phyloP scores from a whole-genome alignment of 1,284 basidiomycete species.

The Trichosporon ovoides region DNA sequence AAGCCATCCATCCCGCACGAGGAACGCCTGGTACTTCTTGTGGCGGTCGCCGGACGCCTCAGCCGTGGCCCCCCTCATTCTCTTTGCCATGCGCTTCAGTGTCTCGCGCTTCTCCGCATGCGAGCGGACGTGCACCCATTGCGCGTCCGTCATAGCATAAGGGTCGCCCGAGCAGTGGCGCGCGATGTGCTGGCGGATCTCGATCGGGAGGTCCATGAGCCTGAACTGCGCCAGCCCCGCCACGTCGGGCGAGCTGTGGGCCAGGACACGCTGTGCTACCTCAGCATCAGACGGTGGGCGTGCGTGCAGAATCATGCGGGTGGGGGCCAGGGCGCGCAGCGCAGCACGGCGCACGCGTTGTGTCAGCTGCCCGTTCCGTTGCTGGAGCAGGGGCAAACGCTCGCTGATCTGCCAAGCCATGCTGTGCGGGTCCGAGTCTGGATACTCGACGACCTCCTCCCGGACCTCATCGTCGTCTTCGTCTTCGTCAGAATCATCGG shows the following conservation, averaged over 20 bases:
- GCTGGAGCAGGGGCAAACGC: conserved; percentile 30
- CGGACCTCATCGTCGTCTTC: conserved; percentile 3
- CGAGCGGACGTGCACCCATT: conserved; percentile 30
- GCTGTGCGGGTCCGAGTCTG: conserved; percentile 8
- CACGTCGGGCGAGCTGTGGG: background rate
- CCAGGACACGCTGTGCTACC: conserved; percentile 24
- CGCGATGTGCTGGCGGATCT: conserved; percentile 35
- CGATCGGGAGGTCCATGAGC: conserved; percentile 38
- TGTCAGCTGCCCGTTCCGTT: conserved; percentile 36
- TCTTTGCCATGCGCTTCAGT: conserved; percentile 13
- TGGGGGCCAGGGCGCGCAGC: conserved; percentile 21
- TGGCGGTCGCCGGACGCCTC: conserved; percentile 15
- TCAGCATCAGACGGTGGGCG: conserved; percentile 18
- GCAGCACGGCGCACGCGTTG: conserved; percentile 29
- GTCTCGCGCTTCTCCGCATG: conserved; percentile 27
- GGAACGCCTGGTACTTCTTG: conserved; percentile 16
- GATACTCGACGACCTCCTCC: background rate
- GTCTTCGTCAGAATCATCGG: background rate
- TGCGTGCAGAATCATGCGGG: conserved; percentile 39
- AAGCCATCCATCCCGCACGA: conserved; percentile 33
- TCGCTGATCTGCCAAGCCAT: conserved; percentile 25
- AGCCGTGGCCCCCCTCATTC: conserved; percentile 11
- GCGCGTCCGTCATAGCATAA: conserved; percentile 32
- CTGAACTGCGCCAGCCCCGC: conserved; percentile 20
- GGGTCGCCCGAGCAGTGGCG: conserved; percentile 32